phyloP scores from a whole-genome alignment of 2,329 filamentous ascomycete genomes.

The Talaromyces sp. region DNA sequence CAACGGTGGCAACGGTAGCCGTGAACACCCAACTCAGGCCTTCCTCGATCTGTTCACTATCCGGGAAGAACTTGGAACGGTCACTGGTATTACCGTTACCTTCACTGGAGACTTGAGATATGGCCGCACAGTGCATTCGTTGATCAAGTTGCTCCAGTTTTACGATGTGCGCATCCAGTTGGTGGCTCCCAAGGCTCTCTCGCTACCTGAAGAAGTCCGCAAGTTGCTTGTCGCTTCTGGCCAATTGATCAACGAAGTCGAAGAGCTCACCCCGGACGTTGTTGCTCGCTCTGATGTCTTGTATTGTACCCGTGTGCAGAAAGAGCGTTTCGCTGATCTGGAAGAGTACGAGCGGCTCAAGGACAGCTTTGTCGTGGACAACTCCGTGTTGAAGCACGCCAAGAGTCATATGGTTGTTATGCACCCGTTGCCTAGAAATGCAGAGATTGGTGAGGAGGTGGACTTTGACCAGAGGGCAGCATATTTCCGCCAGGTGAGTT shows the following conservation, averaged over 20 bases:
- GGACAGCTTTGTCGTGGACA: conserved; percentile 84
- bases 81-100: conserved; percentile 91
- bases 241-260: conserved; percentile 70
- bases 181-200: conserved; percentile 73
- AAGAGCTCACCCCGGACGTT: conserved; percentile 79
- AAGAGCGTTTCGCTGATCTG: conserved; percentile 83
- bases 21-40: conserved; percentile 95
- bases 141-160: conserved; percentile 88
- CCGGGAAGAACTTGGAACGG: conserved; percentile 91
- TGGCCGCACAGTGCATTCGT: conserved; percentile 89
- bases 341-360: conserved; percentile 82
- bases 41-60: conserved; percentile 98
- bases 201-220: conserved; percentile 69
- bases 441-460: conserved; percentile 90
- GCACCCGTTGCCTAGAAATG: conserved; percentile 90
- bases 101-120: conserved; percentile 92
- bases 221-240: conserved; percentile 67
- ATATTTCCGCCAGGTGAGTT: conserved; percentile 96
- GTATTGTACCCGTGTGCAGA: conserved; percentile 95
- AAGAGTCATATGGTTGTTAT: conserved; percentile 92
- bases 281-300: conserved; percentile 82
- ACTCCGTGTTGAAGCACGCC: conserved; percentile 80
- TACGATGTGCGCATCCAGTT: conserved; percentile 94
- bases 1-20: conserved; percentile 93
- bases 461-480: conserved; percentile 95